Evolutionary conservation across 2,329 filamentous ascomycete species (phyloP).

Genomic region (Thermoascus crustaceus): DNA sequence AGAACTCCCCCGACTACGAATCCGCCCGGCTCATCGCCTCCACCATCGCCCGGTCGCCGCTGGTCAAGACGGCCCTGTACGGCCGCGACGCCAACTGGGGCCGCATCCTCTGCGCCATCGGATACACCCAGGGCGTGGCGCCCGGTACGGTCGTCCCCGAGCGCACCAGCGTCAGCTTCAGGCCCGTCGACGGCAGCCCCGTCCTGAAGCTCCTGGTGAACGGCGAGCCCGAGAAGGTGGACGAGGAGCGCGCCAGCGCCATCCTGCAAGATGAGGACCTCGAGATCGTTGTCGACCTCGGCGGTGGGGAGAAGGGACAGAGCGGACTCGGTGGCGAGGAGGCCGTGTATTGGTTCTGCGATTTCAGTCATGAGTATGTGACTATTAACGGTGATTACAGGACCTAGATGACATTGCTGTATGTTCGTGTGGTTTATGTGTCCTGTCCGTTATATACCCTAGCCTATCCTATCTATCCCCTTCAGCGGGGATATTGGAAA

Average conservation of each 20-base stretch:
- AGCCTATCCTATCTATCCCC: too few species aligned
- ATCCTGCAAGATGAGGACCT: constrained; percentile 56
- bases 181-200: constrained; percentile 49
- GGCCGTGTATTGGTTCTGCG: constrained; percentile 57
- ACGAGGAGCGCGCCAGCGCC: constrained; percentile 51
- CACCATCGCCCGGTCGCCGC: constrained; percentile 79
- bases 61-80: constrained; percentile 96
- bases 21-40: constrained; percentile 73
- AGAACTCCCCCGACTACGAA: constrained; percentile 59
- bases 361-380: constrained; percentile 62
- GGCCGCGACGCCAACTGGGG: constrained; percentile 98
- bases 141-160: constrained; percentile 43
- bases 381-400: constrained; percentile 62
- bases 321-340: constrained; percentile 40
- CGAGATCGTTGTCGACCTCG: constrained; percentile 51
- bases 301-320: constrained; percentile 40
- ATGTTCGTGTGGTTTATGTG: too few species aligned
- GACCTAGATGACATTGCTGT: too few species aligned
- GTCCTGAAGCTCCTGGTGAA: constrained; percentile 51
- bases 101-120: constrained; percentile 87
- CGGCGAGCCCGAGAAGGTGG: constrained; percentile 55
- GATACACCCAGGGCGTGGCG: constrained; percentile 56
- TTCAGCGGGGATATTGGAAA: too few species aligned
- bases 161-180: constrained; percentile 53
- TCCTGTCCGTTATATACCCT: too few species aligned